Conservation (phyloP, 148 eudicot species). For the Rhododendron ovatum region DNA sequence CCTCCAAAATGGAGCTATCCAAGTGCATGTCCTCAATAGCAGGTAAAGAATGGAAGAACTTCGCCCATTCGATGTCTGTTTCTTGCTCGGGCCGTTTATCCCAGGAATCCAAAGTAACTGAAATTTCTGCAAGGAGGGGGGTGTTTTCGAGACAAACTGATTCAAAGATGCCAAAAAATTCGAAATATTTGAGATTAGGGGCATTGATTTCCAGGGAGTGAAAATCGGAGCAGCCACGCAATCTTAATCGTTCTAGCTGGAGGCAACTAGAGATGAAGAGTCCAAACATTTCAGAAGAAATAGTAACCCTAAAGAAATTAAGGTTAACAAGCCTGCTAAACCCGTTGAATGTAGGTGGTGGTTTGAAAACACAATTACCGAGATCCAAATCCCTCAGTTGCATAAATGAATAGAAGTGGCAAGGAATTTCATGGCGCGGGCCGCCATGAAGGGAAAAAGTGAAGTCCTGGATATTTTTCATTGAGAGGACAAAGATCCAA, state of each 20-base stretch:
- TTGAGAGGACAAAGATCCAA: neutral
- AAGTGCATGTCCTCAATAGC: no score
- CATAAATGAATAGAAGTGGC: neutral
- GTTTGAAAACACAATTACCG: neutral
- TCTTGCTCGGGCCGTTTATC: no score
- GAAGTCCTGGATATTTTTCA: neutral
- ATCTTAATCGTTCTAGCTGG: neutral
- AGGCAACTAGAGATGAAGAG: neutral
- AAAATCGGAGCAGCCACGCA: neutral
- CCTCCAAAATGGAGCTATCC: no score
- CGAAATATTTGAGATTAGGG: neutral
- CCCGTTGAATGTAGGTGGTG: neutral
- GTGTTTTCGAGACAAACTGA: neutral
- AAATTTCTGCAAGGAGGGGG: neutral
- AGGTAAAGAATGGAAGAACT: no score
- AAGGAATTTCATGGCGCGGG: neutral
- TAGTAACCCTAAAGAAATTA: neutral
- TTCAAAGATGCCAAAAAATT: neutral
- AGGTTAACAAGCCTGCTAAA: neutral
- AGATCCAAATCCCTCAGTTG: neutral
- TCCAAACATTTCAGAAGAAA: neutral
- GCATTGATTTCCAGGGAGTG: neutral
- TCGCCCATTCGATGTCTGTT: no score
- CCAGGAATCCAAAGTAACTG: no score
- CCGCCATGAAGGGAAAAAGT: accelerated